phyloP scores from a whole-genome alignment of 768 basidiomycete genomes.

The Xerocomellus amylosporus region DNA sequence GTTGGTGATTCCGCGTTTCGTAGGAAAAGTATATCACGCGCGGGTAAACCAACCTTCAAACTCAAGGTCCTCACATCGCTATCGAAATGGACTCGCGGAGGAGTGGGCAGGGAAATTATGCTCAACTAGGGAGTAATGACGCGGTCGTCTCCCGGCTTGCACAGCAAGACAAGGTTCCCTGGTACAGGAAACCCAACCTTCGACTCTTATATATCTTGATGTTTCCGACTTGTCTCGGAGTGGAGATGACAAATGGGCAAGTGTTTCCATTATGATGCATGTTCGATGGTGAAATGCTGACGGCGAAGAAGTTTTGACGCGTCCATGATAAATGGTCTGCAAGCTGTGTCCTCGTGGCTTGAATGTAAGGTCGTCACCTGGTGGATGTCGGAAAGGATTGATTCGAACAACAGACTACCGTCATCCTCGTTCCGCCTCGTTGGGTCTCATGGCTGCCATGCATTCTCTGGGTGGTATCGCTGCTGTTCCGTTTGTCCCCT shows the following conservation, averaged over 20 bases:
- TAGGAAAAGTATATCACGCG: background rate
- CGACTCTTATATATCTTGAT: constrained; percentile 52
- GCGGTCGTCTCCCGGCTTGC: constrained; percentile 12
- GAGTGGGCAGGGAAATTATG: background rate
- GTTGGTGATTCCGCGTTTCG: background rate
- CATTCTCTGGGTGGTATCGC: constrained; percentile 59
- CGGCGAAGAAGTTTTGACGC: constrained; percentile 27
- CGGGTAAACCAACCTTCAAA: background rate
- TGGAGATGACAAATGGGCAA: constrained; percentile 14
- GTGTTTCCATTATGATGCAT: background rate
- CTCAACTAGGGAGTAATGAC: constrained; percentile 1
- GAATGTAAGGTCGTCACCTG: constrained; percentile 37
- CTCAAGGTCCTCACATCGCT: background rate
- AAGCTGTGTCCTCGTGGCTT: constrained; percentile 57
- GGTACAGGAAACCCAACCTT: constrained; percentile 61
- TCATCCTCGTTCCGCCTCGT: background rate
- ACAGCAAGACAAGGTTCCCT: constrained; percentile 48
- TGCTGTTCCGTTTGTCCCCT: constrained; percentile 43
- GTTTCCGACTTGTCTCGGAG: constrained; percentile 37
- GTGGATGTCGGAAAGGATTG: background rate
- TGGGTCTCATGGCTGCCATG: constrained; percentile 36
- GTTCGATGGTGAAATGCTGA: background rate
- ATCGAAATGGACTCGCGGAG: constrained; percentile 5
- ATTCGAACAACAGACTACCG: background rate
- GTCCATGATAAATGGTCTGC: constrained; percentile 62